phyloP scores from a whole-genome alignment of 768 basidiomycete genomes.

The Phylloporus rhodoxanthus region DNA sequence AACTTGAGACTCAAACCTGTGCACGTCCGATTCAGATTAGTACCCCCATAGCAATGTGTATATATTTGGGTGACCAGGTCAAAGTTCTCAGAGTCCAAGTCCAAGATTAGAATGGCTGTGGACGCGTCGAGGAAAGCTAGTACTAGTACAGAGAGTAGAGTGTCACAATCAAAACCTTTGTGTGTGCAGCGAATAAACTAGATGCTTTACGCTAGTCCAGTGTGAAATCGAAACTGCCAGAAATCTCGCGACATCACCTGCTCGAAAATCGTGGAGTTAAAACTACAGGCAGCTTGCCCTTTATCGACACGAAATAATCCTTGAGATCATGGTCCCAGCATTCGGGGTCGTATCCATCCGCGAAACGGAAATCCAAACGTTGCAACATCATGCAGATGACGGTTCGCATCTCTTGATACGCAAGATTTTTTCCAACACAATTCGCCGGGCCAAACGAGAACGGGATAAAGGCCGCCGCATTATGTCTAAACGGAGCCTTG shows the following conservation, averaged over 20 bases:
- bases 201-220: slow-evolving; percentile 23
- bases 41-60: background rate
- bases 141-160: slow-evolving; percentile 19
- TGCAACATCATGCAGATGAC: slow-evolving; percentile 36
- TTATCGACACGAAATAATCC: slow-evolving; percentile 36
- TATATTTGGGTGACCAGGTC: slow-evolving; percentile 7
- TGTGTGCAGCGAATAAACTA: slow-evolving; percentile 17
- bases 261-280: slow-evolving; percentile 29
- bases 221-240: slow-evolving; percentile 8
- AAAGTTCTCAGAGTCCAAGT: background rate
- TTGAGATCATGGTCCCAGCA: slow-evolving; percentile 33
- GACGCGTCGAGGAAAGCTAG: slow-evolving; percentile 7
- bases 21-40: background rate
- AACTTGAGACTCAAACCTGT: slow-evolving; percentile 2
- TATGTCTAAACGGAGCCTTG: slow-evolving; percentile 29
- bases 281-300: slow-evolving; percentile 31
- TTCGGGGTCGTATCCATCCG: slow-evolving; percentile 31
- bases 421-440: slow-evolving; percentile 42
- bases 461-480: slow-evolving; percentile 39
- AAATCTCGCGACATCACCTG: slow-evolving; percentile 14
- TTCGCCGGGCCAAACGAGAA: slow-evolving; percentile 42
- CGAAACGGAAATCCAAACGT: slow-evolving; percentile 37
- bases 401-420: slow-evolving; percentile 39
- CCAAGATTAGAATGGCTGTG: slow-evolving; percentile 2
- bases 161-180: slow-evolving; percentile 6